Conservation (phyloP, 495 filamentous ascomycete species). For the Penicillium bovifimosum region DNA sequence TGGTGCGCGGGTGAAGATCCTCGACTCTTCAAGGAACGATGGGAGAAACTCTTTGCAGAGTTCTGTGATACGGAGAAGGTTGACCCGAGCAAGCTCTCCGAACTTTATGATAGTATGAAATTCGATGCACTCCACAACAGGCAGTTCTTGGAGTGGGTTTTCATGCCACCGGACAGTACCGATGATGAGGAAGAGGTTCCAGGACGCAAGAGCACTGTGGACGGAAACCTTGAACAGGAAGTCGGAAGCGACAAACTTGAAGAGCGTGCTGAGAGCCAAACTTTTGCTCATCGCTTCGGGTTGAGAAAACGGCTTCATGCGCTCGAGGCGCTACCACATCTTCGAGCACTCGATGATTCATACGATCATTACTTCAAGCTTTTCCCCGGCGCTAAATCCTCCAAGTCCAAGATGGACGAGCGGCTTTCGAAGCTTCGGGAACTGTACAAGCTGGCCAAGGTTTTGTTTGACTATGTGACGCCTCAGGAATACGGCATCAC, state of each 20-base stretch:
- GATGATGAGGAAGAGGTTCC: conserved; percentile 57
- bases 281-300: conserved; percentile 46
- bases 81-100: conserved; percentile 95
- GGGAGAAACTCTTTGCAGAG: conserved; percentile 97
- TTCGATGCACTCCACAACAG: conserved; percentile 97
- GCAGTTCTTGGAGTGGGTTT: conserved; percentile 95
- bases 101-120: conserved; percentile 98
- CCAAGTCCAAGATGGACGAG: conserved; percentile 76
- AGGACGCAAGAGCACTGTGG: conserved; percentile 19
- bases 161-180: conserved; percentile 71
- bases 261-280: conserved; percentile 32
- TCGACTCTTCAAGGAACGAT: conserved; percentile 89
- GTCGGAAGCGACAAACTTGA: conserved; percentile 24
- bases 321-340: conserved; percentile 41
- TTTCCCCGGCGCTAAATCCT: conserved; percentile 68
- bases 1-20: conserved; percentile 98
- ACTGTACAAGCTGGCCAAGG: conserved; percentile 86
- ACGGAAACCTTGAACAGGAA: conserved; percentile 25
- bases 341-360: conserved; percentile 42
- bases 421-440: conserved; percentile 84
- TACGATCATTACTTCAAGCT: conserved; percentile 79
- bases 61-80: conserved; percentile 97
- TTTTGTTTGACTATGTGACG: conserved; percentile 96
- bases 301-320: conserved; percentile 39
- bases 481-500: conserved; percentile 97